Evolutionary conservation across 1,139 yeast genomes (phyloP).

Genomic region (Meyerozyma athensensis): DNA sequence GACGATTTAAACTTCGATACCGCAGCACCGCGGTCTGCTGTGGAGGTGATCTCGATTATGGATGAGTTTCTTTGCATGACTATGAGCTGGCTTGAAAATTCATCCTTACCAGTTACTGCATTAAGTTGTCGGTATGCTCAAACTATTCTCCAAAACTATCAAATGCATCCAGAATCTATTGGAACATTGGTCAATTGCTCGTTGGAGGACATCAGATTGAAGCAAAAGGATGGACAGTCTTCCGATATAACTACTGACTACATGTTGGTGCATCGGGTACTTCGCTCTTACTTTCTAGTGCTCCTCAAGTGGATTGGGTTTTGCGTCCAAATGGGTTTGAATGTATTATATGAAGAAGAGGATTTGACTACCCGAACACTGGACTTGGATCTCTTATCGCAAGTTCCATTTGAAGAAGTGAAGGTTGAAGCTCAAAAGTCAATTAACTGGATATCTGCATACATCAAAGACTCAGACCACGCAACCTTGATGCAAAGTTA

Average conservation of each 20-base stretch:
- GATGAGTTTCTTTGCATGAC: constrained; percentile 41
- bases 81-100: constrained; percentile 59
- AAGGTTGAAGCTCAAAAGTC: constrained; percentile 15
- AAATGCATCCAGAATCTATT: not conserved
- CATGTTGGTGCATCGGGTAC: constrained; percentile 41
- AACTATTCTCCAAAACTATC: constrained; percentile 42
- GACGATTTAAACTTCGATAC: constrained; percentile 41
- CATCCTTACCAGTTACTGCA: constrained; percentile 58
- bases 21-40: constrained; percentile 24
- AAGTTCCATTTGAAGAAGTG: constrained; percentile 20
- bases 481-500: not conserved
- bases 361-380: constrained; percentile 63
- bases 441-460: constrained; percentile 10
- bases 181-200: constrained; percentile 4
- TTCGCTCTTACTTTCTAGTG: constrained; percentile 46
- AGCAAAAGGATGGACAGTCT: no score
- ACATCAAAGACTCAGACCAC: not conserved
- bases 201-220: constrained; percentile 8
- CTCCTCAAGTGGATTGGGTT: constrained; percentile 50
- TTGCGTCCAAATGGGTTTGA: constrained; percentile 44
- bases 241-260: constrained; percentile 23
- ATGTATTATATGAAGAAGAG: constrained; percentile 72
- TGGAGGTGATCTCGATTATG: constrained; percentile 41
- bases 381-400: constrained; percentile 40
- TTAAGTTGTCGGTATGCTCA: constrained; percentile 64